Conservation (phyloP, 108 stramenopile genomes). For the Skeletonema costatum region DNA sequence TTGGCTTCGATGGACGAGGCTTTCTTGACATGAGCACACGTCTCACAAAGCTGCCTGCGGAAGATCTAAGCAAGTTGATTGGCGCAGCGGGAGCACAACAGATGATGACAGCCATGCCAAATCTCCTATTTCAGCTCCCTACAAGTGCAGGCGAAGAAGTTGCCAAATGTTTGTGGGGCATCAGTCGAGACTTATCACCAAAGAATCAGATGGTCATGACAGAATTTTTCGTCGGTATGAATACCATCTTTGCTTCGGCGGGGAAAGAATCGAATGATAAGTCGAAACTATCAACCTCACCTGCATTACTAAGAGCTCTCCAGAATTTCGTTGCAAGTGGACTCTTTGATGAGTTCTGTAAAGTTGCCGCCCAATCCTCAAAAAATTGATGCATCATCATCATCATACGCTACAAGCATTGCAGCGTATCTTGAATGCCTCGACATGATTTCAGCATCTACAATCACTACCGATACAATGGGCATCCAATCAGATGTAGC, state of each 20-base stretch:
- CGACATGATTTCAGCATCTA: conserved; percentile 5
- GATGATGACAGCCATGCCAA: conserved; percentile 46
- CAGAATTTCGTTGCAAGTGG: conserved; percentile 42
- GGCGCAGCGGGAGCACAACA: conserved; percentile 27
- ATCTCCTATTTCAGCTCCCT: conserved; percentile 54
- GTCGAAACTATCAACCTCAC: conserved; percentile 42
- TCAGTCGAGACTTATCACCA: conserved; percentile 27
- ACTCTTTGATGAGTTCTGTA: conserved; percentile 50
- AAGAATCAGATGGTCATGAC: background rate
- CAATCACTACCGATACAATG: background rate
- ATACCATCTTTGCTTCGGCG: conserved; percentile 24
- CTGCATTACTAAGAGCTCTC: conserved; percentile 48
- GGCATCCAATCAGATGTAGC: conserved; percentile 11
- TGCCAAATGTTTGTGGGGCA: conserved; percentile 41
- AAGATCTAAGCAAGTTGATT: conserved; percentile 29
- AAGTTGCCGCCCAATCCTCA: conserved; percentile 16
- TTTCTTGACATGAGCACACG: conserved; percentile 58
- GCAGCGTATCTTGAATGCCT: conserved; percentile 28
- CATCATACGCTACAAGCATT: conserved; percentile 16
- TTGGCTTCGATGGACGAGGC: conserved; percentile 72
- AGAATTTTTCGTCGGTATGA: conserved; percentile 30
- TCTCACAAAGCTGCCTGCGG: conserved; percentile 46
- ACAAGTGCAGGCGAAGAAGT: conserved; percentile 52
- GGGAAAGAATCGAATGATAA: conserved; percentile 23
- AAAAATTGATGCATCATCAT: background rate